These are phyloP conservation scores for Raffaelea ambrosiae DNA, from an alignment of 2,329 filamentous ascomycete genomes.

Conservation along the genomic window DNA sequence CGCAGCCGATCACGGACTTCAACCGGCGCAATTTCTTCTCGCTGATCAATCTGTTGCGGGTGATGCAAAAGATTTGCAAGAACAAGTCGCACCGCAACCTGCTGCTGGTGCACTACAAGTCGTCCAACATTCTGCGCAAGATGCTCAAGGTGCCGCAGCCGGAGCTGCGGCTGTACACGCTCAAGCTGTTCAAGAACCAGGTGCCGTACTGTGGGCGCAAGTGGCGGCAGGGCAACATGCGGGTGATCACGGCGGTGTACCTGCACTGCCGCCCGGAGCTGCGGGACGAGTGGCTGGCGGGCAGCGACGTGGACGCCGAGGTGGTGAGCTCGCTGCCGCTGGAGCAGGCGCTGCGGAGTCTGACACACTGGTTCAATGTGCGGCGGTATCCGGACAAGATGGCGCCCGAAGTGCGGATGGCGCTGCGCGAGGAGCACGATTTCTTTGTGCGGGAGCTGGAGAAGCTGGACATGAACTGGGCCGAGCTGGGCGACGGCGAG, in stretches of 20 bases:
- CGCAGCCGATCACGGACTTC: conserved; percentile 76
- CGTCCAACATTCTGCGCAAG: conserved; percentile 83
- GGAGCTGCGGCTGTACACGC: conserved; percentile 80
- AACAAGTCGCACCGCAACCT: conserved; percentile 92
- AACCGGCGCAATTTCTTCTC: conserved; percentile 94
- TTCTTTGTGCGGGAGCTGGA: conserved; percentile 74
- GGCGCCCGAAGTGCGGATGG: conserved; percentile 45
- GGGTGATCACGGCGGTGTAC: conserved; percentile 95
- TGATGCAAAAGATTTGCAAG: conserved; percentile 97
- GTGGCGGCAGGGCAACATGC: conserved; percentile 97
- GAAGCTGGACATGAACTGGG: conserved; percentile 52
- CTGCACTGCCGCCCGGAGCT: conserved; percentile 88
- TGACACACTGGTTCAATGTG: conserved; percentile 94
- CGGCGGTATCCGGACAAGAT: conserved; percentile 74
- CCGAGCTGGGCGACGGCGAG: conserved; percentile 27
- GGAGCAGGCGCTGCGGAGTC: conserved; percentile 78
- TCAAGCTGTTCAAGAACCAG: conserved; percentile 98
- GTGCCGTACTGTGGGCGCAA: conserved; percentile 97
- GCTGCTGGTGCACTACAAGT: conserved; percentile 92
- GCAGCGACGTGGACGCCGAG: conserved; percentile 84
- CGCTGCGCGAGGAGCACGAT: conserved; percentile 65
- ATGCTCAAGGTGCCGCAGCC: conserved; percentile 84
- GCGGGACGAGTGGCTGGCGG: conserved; percentile 88
- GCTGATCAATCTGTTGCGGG: conserved; percentile 86
- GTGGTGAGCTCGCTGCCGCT: conserved; percentile 88